Percentiles rank a stretch among this genome's conserved stretches.
Evolutionary conservation across 176 grass and related monocot species (phyloP).

Genomic region (Elaeis guineensis): DNA sequence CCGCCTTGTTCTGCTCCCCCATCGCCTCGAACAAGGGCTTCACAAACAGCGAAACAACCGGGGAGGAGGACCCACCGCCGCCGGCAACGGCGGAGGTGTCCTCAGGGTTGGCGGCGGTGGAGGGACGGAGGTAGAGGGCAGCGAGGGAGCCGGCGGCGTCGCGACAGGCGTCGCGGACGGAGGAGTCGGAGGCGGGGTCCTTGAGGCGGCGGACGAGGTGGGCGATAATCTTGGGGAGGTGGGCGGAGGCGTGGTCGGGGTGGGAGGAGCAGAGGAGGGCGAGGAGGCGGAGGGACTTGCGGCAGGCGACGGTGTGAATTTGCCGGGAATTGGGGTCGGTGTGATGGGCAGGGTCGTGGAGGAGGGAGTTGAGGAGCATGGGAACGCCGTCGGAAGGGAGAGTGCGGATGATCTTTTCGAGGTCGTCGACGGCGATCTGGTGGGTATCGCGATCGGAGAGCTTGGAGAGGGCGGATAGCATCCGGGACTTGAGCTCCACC

Average conservation of each 20-base stretch:
- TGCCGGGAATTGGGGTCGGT: conserved; percentile 29
- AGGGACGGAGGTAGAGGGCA: conserved; percentile 51
- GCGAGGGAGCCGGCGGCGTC: conserved; percentile 56
- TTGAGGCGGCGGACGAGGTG: conserved; percentile 69
- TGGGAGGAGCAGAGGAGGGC: conserved; percentile 57
- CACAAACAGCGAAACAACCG: conserved; percentile 55
- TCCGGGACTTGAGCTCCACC: conserved; percentile 81
- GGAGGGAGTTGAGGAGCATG: conserved; percentile 71
- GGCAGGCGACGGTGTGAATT: conserved; percentile 23
- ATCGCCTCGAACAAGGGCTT: conserved; percentile 89
- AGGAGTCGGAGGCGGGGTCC: conserved; percentile 71
- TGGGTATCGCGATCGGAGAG: conserved; percentile 94
- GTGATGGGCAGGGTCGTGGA: conserved; percentile 34
- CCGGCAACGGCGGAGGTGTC: conserved; percentile 6
- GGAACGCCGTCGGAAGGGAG: conserved; percentile 65
- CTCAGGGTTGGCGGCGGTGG: not conserved
- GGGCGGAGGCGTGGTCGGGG: conserved; percentile 40
- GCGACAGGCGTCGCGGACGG: conserved; percentile 69
- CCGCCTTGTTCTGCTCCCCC: conserved; percentile 83
- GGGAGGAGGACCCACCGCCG: conserved; percentile 9
- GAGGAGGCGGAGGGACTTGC: conserved; percentile 65
- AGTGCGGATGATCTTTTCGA: conserved; percentile 71
- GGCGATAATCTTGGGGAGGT: conserved; percentile 66
- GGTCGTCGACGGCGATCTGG: conserved; percentile 84
- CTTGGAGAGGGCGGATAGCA: conserved; percentile 67